A percentile compares a stretch with the other conserved stretches of the same genome.
Conservation (phyloP, 2,329 filamentous ascomycete species). For the Exophiala calicioides region DNA sequence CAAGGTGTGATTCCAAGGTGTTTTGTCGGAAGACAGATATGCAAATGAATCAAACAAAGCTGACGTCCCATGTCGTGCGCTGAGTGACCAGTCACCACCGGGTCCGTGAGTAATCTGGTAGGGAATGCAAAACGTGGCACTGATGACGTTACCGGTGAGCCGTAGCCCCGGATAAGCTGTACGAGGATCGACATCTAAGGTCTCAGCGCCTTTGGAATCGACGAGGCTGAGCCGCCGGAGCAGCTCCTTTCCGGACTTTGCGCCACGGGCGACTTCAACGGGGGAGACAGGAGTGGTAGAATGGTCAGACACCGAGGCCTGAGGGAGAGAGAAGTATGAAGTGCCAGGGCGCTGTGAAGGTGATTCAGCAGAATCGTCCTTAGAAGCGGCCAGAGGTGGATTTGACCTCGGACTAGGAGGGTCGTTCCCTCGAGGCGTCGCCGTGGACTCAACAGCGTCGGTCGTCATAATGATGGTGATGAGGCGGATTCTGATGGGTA, state of each 20-base stretch:
- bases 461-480: neutral
- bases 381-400: neutral
- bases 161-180: constrained; percentile 58
- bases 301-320: constrained; percentile 26
- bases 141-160: constrained; percentile 64
- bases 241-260: constrained; percentile 51
- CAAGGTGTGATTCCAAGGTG: constrained; percentile 86
- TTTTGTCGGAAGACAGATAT: constrained; percentile 79
- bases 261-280: constrained; percentile 47
- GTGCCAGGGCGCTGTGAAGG: constrained; percentile 33
- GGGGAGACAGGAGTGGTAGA: constrained; percentile 31
- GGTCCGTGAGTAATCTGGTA: constrained; percentile 58
- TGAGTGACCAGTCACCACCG: constrained; percentile 65
- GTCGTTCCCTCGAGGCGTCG: neutral
- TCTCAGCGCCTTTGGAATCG: constrained; percentile 29
- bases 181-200: constrained; percentile 54
- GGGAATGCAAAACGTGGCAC: constrained; percentile 64
- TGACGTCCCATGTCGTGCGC: constrained; percentile 79
- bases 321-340: constrained; percentile 26
- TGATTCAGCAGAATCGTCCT: constrained; percentile 30
- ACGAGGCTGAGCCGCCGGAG: constrained; percentile 55
- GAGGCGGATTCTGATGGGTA: neutral
- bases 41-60: constrained; percentile 89
- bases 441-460: neutral
- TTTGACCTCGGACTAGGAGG: constrained; percentile 6